These are phyloP conservation scores for Secale cereale DNA, from an alignment of 176 grass and related monocot genomes.

Conservation along the genomic window DNA sequence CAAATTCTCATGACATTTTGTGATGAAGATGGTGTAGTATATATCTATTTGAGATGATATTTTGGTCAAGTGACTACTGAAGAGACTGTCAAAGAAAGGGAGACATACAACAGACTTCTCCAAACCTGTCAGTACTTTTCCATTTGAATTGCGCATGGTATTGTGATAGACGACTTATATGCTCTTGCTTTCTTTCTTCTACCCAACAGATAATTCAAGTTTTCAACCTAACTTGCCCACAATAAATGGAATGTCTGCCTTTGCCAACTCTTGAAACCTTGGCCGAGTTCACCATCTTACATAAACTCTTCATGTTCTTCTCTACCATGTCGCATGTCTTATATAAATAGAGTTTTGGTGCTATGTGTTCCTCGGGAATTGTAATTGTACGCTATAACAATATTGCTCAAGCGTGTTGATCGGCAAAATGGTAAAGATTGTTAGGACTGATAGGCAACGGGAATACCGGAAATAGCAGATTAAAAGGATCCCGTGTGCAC, in stretches of 20 bases:
- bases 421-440: background rate
- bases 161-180: too few species aligned
- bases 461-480: background rate
- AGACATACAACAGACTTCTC: too few species aligned
- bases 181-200: too few species aligned
- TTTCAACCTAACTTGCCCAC: too few species aligned
- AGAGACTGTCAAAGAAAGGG: too few species aligned
- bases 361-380: background rate
- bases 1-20: background rate
- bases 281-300: background rate
- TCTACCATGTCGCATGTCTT: background rate
- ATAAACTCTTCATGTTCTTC: background rate
- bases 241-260: too few species aligned
- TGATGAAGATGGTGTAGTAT: background rate
- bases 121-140: too few species aligned
- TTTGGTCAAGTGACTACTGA: too few species aligned
- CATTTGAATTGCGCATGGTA: too few species aligned
- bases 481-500: accelerated
- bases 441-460: background rate
- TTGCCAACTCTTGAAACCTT: background rate
- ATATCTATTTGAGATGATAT: too few species aligned
- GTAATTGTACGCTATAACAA: background rate
- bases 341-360: background rate
- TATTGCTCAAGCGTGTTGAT: background rate
- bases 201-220: too few species aligned